These are phyloP conservation scores for Nakaseomyces nivariensis DNA, from an alignment of 1,139 yeast species.

Conservation along the genomic window DNA sequence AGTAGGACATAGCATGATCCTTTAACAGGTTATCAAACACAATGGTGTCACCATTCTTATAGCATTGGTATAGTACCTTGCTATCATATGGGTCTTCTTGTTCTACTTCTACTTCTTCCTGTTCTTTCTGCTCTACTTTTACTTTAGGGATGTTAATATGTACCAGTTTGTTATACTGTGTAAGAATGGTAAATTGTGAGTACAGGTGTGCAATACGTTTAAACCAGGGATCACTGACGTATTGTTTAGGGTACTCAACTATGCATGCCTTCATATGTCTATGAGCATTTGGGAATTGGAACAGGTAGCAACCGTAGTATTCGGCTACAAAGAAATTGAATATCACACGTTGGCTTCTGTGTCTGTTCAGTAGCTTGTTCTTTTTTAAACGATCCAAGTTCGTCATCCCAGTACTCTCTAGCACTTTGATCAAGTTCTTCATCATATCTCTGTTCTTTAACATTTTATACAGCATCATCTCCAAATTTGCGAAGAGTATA, in stretches of 20 bases:
- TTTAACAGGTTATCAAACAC: slow-evolving; percentile 39
- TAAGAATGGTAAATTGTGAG: slow-evolving; percentile 1
- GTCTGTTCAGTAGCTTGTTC: slow-evolving; percentile 25
- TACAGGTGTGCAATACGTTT: slow-evolving; percentile 18
- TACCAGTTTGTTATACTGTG: background rate
- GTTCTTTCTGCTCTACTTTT: no score
- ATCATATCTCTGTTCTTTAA: slow-evolving; percentile 68
- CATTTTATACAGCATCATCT: slow-evolving; percentile 63
- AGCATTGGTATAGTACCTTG: slow-evolving; percentile 35
- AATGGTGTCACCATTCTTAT: slow-evolving; percentile 46
- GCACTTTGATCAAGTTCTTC: slow-evolving; percentile 66
- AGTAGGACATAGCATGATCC: slow-evolving; percentile 40
- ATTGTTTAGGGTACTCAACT: slow-evolving; percentile 20
- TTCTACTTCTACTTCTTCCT: background rate
- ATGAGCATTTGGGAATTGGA: slow-evolving; percentile 15
- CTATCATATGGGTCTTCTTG: slow-evolving; percentile 35
- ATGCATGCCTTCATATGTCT: slow-evolving; percentile 17
- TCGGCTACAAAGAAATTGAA: slow-evolving; percentile 25
- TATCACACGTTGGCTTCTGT: slow-evolving; percentile 13
- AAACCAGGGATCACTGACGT: background rate
- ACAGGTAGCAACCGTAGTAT: slow-evolving; percentile 24
- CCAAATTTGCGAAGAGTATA: slow-evolving; percentile 62
- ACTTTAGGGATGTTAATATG: slow-evolving; percentile 28
- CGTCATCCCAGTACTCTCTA: slow-evolving; percentile 29
- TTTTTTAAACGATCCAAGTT: slow-evolving; percentile 36